Evolutionary conservation across 805 yeast species (phyloP).

Genomic region (Wickerhamiella alocasiicola): DNA sequence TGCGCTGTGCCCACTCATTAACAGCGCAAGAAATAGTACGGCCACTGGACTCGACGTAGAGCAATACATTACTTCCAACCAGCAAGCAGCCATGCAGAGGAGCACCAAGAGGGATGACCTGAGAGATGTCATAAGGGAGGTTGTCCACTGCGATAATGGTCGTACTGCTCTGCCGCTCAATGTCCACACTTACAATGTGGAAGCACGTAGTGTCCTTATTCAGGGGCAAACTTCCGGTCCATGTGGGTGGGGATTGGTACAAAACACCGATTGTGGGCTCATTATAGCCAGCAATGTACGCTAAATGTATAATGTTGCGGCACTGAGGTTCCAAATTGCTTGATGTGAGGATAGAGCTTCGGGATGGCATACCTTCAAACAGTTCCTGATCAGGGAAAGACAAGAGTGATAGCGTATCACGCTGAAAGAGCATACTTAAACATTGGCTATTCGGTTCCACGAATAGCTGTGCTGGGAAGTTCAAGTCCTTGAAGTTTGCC

Average conservation of each 20-base stretch:
- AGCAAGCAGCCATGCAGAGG: slow-evolving; percentile 60
- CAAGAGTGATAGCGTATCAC: slow-evolving; percentile 54
- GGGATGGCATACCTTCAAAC: slow-evolving; percentile 25
- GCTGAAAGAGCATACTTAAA: slow-evolving; percentile 43
- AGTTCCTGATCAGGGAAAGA: slow-evolving; percentile 19
- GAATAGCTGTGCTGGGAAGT: slow-evolving; percentile 35
- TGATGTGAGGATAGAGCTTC: slow-evolving; percentile 51
- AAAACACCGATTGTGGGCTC: slow-evolving; percentile 74
- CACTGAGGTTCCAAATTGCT: slow-evolving; percentile 44
- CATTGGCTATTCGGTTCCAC: slow-evolving; percentile 46
- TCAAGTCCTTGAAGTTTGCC: slow-evolving; percentile 23
- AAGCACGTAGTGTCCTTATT: slow-evolving; percentile 51
- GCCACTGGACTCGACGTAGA: slow-evolving; percentile 73
- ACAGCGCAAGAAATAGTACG: slow-evolving; percentile 49
- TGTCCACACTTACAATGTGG: slow-evolving; percentile 56
- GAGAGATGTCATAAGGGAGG: slow-evolving; percentile 64
- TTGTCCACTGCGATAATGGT: slow-evolving; percentile 51
- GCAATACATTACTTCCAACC: slow-evolving; percentile 62
- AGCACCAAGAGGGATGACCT: slow-evolving; percentile 42
- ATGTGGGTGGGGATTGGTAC: slow-evolving; percentile 46
- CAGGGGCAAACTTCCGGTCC: slow-evolving; percentile 64
- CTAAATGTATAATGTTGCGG: slow-evolving; percentile 53
- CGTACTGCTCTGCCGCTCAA: slow-evolving; percentile 44
- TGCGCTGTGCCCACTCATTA: slow-evolving; percentile 38
- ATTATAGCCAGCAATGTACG: slow-evolving; percentile 58